Base-by-base conservation (phyloP, 2,329 filamentous ascomycete genomes). In the Fusarium robinianum region DNA sequence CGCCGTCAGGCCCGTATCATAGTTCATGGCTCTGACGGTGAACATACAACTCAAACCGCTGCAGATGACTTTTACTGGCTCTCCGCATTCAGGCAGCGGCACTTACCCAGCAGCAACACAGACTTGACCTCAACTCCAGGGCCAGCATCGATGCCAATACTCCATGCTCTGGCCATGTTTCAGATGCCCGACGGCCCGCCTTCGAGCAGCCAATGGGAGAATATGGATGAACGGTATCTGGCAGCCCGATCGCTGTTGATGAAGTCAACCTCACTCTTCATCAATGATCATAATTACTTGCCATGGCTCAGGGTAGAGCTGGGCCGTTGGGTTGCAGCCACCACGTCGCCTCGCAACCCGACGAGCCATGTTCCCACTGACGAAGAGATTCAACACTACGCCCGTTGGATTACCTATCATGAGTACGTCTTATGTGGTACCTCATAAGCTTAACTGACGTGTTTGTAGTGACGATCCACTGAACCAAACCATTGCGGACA, bases 361-460 rank as follows among this genome's bases (percentile, higher is more conserved):
- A 50, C 53, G 0, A 51, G 47, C 14, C 45, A 60, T 3, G 36
- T 62, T 0, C 59, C 59, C 1, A 49, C 55, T 0, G 59, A 62
- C 6, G 48, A 57, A 16, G 59, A 62, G 27, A 60, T 62, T 6
- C 58, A 62, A 2, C 58, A 62, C 19, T 60, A 62, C n/a, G 58
- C 59, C 0, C 46, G 59, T 5, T 62, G 59, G 55, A 51, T 62
- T 3, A 52, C 50, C n/a, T 62, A 56, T 11, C 57, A 62, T 3
- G 57, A 60, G 59, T 62, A 48, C 31, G 58, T 47, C 1, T n/a
- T 1, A 5, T 17, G 25, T 14, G n/a, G 10, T 15, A 8, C 8
- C 2, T 2, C 0, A 5, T 11, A 25, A 10, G 14, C n/a, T 2
- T 5, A 1, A 12, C 53, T 58, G 23, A 57, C 21, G 4, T 6